A percentile compares a stretch with the other conserved stretches of the same genome.
Conservation (phyloP, 495 filamentous ascomycete genomes). For the Penicillium daleae region DNA sequence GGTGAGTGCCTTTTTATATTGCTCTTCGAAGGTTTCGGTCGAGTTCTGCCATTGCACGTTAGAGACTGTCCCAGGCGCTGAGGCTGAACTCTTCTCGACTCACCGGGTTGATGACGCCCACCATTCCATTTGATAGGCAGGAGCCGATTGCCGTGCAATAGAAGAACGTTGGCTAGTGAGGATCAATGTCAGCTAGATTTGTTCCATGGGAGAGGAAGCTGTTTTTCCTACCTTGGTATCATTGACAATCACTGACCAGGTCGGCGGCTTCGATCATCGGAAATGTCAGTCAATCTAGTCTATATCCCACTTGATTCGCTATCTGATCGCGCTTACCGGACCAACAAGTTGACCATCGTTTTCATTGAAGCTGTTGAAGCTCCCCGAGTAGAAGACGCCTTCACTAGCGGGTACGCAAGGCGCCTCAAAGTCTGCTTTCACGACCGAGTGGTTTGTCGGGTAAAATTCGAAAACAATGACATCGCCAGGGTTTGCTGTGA, state of each 20-base stretch:
- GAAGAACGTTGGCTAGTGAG: conserved; percentile 40
- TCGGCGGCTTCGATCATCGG: conserved; percentile 28
- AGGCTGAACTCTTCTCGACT: neutral
- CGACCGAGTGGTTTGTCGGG: conserved; percentile 64
- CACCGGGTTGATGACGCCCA: conserved; percentile 49
- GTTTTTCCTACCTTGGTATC: conserved; percentile 36
- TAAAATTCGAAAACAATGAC: conserved; percentile 64
- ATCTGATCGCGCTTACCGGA: conserved; percentile 19
- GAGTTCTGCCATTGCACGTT: conserved; percentile 31
- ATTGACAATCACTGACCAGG: conserved; percentile 41
- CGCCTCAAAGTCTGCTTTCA: conserved; percentile 56
- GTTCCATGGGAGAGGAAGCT: neutral
- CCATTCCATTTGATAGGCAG: conserved; percentile 46
- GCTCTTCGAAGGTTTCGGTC: conserved; percentile 36
- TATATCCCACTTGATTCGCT: neutral
- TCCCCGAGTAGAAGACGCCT: conserved; percentile 47
- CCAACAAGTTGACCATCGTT: conserved; percentile 36
- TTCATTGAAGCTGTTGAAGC: conserved; percentile 36
- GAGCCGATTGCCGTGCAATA: conserved; percentile 48
- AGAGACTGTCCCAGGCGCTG: neutral
- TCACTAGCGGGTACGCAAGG: conserved; percentile 58
- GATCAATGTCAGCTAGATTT: neutral
- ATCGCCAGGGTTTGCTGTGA: conserved; percentile 57
- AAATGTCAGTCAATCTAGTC: neutral
- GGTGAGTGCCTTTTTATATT: conserved; percentile 34